Evolutionary conservation across 192 early-diverging fungal genomes (phyloP).

Genomic region (Entomortierella chlamydospora): DNA sequence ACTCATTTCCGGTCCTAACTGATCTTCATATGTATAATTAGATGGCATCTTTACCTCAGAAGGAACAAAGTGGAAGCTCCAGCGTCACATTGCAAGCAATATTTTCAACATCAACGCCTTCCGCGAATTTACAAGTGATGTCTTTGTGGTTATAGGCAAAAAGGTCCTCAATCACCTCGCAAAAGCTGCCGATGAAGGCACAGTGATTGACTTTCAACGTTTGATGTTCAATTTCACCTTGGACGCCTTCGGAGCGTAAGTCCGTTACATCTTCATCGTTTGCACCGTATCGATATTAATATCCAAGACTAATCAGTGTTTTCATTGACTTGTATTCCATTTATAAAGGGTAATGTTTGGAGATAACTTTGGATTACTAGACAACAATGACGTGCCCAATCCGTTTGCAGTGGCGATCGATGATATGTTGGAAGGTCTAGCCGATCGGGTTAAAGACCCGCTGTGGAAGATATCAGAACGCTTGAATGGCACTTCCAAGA

Average conservation of each 20-base stretch:
- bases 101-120: constrained; percentile 21
- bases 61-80: constrained; percentile 7
- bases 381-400: background rate
- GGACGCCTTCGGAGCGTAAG: constrained; percentile 19
- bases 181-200: constrained; percentile 15
- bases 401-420: constrained; percentile 61
- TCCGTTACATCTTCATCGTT: background rate
- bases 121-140: constrained; percentile 20
- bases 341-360: constrained; percentile 6
- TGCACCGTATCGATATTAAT: background rate
- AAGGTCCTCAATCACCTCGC: constrained; percentile 13
- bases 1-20: background rate
- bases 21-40: background rate
- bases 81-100: background rate
- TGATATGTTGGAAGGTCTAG: constrained; percentile 26
- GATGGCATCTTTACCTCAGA: constrained; percentile 12
- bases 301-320: background rate
- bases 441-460: constrained; percentile 16
- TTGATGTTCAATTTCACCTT: constrained; percentile 52
- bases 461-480: constrained; percentile 25
- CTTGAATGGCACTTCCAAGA: constrained; percentile 5
- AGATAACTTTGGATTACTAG: constrained; percentile 9
- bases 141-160: constrained; percentile 9
- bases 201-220: constrained; percentile 47
- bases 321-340: no score